Evolutionary conservation across 2,329 filamentous ascomycete species (phyloP), one percentile per base, ranked within the genome.

Genomic region (Phaeosphaeriaceae sp.): DNA sequence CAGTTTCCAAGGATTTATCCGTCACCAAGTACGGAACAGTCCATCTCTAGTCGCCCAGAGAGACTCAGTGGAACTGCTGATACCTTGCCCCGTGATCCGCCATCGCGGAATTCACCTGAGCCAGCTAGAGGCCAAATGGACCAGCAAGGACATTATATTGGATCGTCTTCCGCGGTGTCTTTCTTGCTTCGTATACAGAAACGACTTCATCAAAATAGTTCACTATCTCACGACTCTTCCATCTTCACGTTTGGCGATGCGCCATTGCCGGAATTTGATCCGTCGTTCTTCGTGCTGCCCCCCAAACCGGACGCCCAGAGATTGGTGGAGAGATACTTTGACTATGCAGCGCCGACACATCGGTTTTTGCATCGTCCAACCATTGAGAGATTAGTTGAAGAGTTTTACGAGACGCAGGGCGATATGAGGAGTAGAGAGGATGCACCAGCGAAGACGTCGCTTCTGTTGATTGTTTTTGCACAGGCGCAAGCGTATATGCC

Each of bases 261-360:
- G 17, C 81, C 81, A 1, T 59, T 84, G 7, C 80, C 81, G 0
- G 78, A 82, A 2, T 78, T 78, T 44, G 79, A 82, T 59, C 71
- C 77, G 1, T 77, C 77, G 0, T 80, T 80, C 52, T 82, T 80
- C 55, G 71, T 80, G 7, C 65, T 84, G 31, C 80, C 58, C 58
- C 76, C 48, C 54, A 86, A 53, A 78, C 80, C 4, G 54, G 80
- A 46, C 76, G 80, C 33, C 52, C 75, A 70, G 52, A 78, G 80
- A 21, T 66, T 86, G 1, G 73, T 88, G 4, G 77, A 79, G 7
- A 75, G 85, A 7, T 88, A 88, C 53, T 88, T 88, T 60, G 85
- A 88, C 48, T 85, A 85, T 56, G 86, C 84, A 7, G 84, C 86
- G 20, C 84, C 86, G 0, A 88, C 86, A 0, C 86, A 88, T 62